Percentiles rank a stretch among this genome's conserved stretches.
Conservation (phyloP, 1,139 yeast genomes). For the Kodamaea arcana region DNA sequence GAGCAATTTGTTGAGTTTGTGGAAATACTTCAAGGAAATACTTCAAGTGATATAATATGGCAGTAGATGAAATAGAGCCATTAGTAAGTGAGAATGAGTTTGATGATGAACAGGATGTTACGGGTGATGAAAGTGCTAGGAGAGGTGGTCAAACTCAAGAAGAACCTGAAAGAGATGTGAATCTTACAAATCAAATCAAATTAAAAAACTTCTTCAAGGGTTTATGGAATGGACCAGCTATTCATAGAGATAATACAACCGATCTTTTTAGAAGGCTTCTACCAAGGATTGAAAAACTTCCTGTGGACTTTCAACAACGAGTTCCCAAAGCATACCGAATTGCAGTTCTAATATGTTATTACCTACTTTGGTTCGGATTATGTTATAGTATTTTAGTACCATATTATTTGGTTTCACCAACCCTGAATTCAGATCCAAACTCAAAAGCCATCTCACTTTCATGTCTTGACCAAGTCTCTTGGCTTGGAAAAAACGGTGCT, state of each 20-base stretch:
- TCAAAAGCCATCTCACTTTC: slow-evolving; percentile 13
- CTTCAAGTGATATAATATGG: too few relatives aligned
- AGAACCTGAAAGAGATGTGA: too few relatives aligned
- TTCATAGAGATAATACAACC: slow-evolving; percentile 49
- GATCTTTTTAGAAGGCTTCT: slow-evolving; percentile 14
- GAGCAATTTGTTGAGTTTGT: too few relatives aligned
- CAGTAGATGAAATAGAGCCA: too few relatives aligned
- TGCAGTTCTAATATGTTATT: slow-evolving; percentile 33
- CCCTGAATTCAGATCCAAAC: slow-evolving; percentile 13
- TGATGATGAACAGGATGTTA: too few relatives aligned
- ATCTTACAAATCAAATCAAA: too few relatives aligned
- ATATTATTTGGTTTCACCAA: slow-evolving; percentile 36
- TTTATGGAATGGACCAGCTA: slow-evolving; percentile 52
- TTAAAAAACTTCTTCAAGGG: too few relatives aligned
- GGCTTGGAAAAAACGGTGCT: slow-evolving; percentile 71
- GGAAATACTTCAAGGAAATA: too few relatives aligned
- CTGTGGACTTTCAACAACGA: slow-evolving; percentile 31
- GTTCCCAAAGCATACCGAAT: slow-evolving; percentile 25
- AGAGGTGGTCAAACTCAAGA: too few relatives aligned
- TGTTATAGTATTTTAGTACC: slow-evolving; percentile 31
- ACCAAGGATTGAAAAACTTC: slow-evolving; percentile 38
- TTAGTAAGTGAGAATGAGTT: too few relatives aligned
- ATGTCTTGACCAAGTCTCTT: slow-evolving; percentile 26
- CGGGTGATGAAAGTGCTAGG: too few relatives aligned
- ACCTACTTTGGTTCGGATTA: slow-evolving; percentile 31